Conservation (phyloP, 768 basidiomycete species). For the Kondoa malvinella region DNA sequence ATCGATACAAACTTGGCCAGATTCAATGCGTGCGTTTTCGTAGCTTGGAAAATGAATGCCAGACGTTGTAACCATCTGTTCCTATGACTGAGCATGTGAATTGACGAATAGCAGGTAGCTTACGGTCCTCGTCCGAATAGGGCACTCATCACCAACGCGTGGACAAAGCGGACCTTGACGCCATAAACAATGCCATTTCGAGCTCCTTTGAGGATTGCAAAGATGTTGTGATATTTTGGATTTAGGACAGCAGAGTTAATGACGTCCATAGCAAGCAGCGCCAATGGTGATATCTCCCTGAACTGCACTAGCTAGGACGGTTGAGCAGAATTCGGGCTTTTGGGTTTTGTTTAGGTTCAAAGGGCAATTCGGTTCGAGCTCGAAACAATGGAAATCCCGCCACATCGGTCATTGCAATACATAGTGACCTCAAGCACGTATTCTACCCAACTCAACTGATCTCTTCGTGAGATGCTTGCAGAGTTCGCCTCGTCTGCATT, state of each 20-base stretch:
- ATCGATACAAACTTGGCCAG: slow-evolving; percentile 84
- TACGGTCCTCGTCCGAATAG: slow-evolving; percentile 83
- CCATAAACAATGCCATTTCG: slow-evolving; percentile 32
- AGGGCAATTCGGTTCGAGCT: too few relatives aligned
- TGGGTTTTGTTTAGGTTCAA: too few relatives aligned
- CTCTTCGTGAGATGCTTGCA: too few relatives aligned
- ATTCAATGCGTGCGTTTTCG: slow-evolving; percentile 76
- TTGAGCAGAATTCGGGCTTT: too few relatives aligned
- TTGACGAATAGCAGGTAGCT: slow-evolving; percentile 31
- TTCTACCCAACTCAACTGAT: too few relatives aligned
- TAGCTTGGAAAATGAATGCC: slow-evolving; percentile 57
- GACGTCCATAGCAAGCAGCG: too few relatives aligned
- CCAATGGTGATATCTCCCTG: too few relatives aligned
- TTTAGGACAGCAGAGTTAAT: slow-evolving; percentile 28
- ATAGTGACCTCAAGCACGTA: too few relatives aligned
- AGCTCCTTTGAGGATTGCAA: slow-evolving; percentile 85
- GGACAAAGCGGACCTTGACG: slow-evolving; percentile 28
- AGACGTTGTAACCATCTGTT: slow-evolving; percentile 55
- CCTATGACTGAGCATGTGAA: background rate
- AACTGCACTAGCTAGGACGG: too few relatives aligned
- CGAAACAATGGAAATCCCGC: too few relatives aligned
- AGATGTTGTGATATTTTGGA: slow-evolving; percentile 70
- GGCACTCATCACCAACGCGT: slow-evolving; percentile 32
- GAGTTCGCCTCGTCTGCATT: too few relatives aligned
- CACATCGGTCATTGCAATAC: too few relatives aligned